Conservation (phyloP, 371 early-diverging fungal genomes). For the Mortierella sp. region DNA sequence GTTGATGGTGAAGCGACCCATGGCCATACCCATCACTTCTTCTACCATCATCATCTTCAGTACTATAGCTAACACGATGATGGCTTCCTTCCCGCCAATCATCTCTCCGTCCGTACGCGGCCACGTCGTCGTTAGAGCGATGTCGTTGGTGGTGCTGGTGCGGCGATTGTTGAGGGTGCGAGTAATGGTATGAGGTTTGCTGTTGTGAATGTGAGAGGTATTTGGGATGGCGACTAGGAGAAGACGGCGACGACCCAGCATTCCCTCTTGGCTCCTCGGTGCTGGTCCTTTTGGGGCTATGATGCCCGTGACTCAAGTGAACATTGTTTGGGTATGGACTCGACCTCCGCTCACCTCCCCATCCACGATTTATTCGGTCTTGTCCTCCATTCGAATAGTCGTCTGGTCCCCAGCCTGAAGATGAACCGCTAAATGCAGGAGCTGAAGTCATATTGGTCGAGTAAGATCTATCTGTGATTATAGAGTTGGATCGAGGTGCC, state of each 20-base stretch:
- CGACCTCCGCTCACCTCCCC: slow-evolving; percentile 9
- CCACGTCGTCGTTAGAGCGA: slow-evolving; percentile 28
- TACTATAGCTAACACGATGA: slow-evolving; percentile 20
- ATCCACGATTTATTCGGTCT: slow-evolving; percentile 13
- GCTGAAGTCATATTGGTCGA: slow-evolving; percentile 6
- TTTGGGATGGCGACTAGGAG: slow-evolving; percentile 8
- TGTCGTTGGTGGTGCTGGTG: slow-evolving; percentile 27
- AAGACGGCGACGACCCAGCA: neutral
- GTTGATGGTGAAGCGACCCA: slow-evolving; percentile 6
- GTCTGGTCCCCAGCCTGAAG: slow-evolving; percentile 21
- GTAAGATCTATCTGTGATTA: slow-evolving; percentile 1
- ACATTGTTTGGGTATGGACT: neutral
- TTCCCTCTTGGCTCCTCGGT: slow-evolving; percentile 11
- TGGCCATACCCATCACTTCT: neutral
- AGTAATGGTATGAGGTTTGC: neutral
- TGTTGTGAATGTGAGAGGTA: slow-evolving; percentile 10
- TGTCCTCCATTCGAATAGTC: slow-evolving; percentile 16
- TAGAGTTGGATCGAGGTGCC: slow-evolving; percentile 8
- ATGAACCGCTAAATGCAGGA: slow-evolving; percentile 6
- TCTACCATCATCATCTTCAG: slow-evolving; percentile 12
- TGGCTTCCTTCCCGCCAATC: slow-evolving; percentile 1
- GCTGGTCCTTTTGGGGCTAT: slow-evolving; percentile 26
- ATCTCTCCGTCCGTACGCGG: slow-evolving; percentile 12
- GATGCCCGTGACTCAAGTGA: slow-evolving; percentile 13
- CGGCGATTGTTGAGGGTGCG: neutral